Percentiles rank a stretch among this genome's conserved stretches.
Evolutionary conservation across 176 grass and related monocot genomes (phyloP).

Genomic region (Puya raimondii): DNA sequence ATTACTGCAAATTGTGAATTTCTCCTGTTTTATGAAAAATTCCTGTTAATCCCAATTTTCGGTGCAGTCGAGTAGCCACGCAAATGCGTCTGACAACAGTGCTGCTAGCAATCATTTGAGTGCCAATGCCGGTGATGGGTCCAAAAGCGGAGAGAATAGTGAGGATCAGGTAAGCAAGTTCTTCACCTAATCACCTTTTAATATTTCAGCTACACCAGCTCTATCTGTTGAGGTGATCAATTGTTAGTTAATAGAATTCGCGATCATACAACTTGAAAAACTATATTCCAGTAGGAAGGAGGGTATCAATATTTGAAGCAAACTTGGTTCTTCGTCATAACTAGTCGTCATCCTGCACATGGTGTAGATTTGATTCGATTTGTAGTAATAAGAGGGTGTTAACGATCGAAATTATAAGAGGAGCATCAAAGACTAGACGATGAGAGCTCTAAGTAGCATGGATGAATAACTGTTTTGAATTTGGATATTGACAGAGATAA

Average conservation of each 20-base stretch:
- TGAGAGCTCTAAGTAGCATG: too few species aligned
- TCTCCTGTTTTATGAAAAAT: not conserved
- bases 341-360: too few species aligned
- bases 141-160: conserved; percentile 50
- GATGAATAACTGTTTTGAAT: too few species aligned
- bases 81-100: conserved; percentile 67
- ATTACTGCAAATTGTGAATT: not conserved
- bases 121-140: conserved; percentile 58
- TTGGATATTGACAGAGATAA: too few species aligned
- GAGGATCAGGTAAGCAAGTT: conserved; percentile 57
- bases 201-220: conserved; percentile 1
- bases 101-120: conserved; percentile 72
- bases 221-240: not conserved
- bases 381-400: too few species aligned
- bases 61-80: conserved; percentile 57
- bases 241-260: not conserved
- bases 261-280: not conserved
- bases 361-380: too few species aligned
- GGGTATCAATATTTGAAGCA: too few species aligned
- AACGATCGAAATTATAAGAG: too few species aligned
- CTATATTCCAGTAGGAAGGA: not conserved
- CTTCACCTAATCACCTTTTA: not conserved
- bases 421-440: too few species aligned
- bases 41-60: conserved; percentile 13
- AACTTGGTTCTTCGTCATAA: too few species aligned